These are phyloP conservation scores for Tephrocybe sp. DNA, from an alignment of 768 basidiomycete genomes.

Conservation along the genomic window DNA sequence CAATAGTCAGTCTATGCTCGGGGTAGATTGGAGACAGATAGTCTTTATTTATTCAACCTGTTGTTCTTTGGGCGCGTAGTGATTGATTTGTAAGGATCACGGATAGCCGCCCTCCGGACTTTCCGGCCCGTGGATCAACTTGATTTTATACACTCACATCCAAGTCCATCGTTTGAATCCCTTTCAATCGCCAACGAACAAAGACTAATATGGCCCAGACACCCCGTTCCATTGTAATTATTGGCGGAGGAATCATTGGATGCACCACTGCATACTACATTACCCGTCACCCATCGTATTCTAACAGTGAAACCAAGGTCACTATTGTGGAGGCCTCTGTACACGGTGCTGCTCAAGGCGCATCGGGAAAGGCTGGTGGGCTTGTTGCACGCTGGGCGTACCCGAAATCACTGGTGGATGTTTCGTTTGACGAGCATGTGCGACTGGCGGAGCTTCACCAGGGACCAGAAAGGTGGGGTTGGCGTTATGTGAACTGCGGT, in stretches of 20 bases:
- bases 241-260: conserved; percentile 88
- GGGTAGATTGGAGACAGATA: too few relatives aligned
- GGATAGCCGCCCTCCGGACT: too few relatives aligned
- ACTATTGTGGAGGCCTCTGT: conserved; percentile 73
- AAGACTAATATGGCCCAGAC: conserved; percentile 6
- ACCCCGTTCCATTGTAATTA: conserved; percentile 56
- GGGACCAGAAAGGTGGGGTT: conserved; percentile 79
- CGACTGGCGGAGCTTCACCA: conserved; percentile 66
- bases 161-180: too few relatives aligned
- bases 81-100: too few relatives aligned
- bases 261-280: conserved; percentile 83
- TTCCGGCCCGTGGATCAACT: too few relatives aligned
- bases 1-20: too few relatives aligned
- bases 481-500: conserved; percentile 71
- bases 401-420: conserved; percentile 60
- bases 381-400: conserved; percentile 87
- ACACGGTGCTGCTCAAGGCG: conserved; percentile 69
- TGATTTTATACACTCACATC: too few relatives aligned
- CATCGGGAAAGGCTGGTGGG: conserved; percentile 83
- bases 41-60: too few relatives aligned
- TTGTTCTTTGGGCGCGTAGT: too few relatives aligned
- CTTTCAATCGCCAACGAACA: neutral
- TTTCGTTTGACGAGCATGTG: conserved; percentile 76
- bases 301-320: conserved; percentile 34
- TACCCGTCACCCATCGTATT: conserved; percentile 50